These are phyloP conservation scores for Cercospora berteroae DNA, from an alignment of 2,329 filamentous ascomycete species.

Conservation along the genomic window DNA sequence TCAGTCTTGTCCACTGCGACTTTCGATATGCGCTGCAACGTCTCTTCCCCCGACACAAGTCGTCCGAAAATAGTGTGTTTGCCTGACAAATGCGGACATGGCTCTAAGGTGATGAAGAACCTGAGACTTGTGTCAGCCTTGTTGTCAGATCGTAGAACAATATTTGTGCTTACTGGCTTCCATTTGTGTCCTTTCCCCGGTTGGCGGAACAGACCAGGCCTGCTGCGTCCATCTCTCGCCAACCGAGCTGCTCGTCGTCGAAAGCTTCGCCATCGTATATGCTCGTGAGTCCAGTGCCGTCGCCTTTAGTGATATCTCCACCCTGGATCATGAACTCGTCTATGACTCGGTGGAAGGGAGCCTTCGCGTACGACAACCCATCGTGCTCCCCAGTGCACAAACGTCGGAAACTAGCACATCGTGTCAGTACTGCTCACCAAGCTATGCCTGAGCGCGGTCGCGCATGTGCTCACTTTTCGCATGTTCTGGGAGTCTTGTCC, in stretches of 20 bases:
- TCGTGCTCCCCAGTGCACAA: conserved; percentile 44
- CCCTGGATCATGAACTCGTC: conserved; percentile 49
- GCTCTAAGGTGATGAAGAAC: conserved; percentile 45
- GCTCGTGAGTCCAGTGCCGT: conserved; percentile 43
- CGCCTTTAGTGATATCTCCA: conserved; percentile 43
- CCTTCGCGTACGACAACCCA: conserved; percentile 40
- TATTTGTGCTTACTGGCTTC: conserved; percentile 35
- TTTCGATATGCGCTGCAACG: conserved; percentile 38
- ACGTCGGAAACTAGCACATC: conserved; percentile 42
- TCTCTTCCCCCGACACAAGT: conserved; percentile 40
- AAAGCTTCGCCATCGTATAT: conserved; percentile 42
- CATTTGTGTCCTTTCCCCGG: conserved; percentile 43
- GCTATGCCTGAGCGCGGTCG: not conserved
- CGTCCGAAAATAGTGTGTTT: conserved; percentile 46
- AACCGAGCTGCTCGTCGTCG: conserved; percentile 44
- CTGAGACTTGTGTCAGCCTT: conserved; percentile 26
- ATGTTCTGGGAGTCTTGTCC: conserved; percentile 47
- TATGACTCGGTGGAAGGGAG: conserved; percentile 44
- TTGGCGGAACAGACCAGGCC: conserved; percentile 46
- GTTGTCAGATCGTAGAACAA: conserved; percentile 17
- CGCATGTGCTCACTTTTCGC: conserved; percentile 43
- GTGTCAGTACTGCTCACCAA: conserved; percentile 18
- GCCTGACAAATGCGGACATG: conserved; percentile 41
- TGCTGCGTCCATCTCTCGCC: conserved; percentile 42
- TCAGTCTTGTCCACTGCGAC: conserved; percentile 42